Percentiles rank a stretch among this genome's conserved stretches.
These are phyloP conservation scores for Dothideomycetidae sp. DNA, from an alignment of 2,329 filamentous ascomycete species.

Conservation along the genomic window DNA sequence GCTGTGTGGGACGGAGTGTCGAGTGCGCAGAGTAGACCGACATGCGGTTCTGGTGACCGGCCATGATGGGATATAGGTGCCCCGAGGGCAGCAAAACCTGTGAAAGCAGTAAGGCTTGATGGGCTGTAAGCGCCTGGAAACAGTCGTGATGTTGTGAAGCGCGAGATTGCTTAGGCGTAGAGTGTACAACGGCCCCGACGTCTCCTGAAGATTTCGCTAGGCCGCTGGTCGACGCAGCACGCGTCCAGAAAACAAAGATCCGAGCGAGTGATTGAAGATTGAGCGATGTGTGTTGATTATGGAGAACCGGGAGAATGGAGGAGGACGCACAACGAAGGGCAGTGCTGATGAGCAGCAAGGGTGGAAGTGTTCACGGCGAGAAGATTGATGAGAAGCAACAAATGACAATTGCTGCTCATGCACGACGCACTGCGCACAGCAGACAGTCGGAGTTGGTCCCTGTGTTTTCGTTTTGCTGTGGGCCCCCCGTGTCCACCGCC, in stretches of 20 bases:
- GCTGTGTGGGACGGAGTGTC: slow-evolving; percentile 42
- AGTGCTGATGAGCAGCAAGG: too few relatives aligned
- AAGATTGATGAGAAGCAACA: slow-evolving; percentile 9
- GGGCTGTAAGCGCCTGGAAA: not conserved
- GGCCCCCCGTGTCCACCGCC: not conserved
- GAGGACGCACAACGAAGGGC: too few relatives aligned
- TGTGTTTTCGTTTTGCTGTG: not conserved
- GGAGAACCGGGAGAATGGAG: too few relatives aligned
- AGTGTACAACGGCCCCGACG: slow-evolving; percentile 1
- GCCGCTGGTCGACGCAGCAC: not conserved
- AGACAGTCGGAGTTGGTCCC: not conserved
- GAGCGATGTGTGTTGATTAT: too few relatives aligned
- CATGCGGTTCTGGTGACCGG: slow-evolving; percentile 38
- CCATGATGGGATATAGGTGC: slow-evolving; percentile 32
- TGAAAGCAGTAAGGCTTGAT: too few relatives aligned
- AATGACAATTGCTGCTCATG: slow-evolving; percentile 1
- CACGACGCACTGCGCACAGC: not conserved
- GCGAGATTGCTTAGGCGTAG: not conserved
- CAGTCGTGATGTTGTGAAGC: not conserved
- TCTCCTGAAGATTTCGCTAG: slow-evolving; percentile 9
- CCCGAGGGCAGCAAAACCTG: slow-evolving; percentile 3
- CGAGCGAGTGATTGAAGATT: not conserved
- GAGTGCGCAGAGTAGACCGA: slow-evolving; percentile 49
- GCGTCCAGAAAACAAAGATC: slow-evolving; percentile 1
- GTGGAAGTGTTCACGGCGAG: too few relatives aligned